These are phyloP conservation scores for Crithidia thermophila DNA, from an alignment of 208 protist genomes.

Conservation along the genomic window DNA sequence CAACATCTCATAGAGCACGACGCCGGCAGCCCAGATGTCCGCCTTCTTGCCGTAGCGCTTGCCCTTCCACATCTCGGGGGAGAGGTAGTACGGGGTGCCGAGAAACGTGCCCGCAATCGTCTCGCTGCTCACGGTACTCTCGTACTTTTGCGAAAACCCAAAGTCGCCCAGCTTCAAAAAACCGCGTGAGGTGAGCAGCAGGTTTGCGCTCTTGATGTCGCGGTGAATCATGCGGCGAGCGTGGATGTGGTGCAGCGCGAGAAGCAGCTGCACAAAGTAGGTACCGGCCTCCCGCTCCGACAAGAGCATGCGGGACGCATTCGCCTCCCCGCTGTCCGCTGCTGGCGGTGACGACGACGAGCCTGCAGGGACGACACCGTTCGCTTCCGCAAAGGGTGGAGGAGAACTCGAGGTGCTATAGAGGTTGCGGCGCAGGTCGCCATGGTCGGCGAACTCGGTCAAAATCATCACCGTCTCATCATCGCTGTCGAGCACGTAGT, in stretches of 20 bases:
- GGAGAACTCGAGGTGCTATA: conserved; percentile 18
- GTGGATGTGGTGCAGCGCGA: conserved; percentile 90
- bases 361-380: background rate
- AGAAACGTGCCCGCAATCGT: conserved; percentile 86
- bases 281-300: conserved; percentile 76
- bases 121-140: conserved; percentile 84
- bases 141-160: conserved; percentile 91
- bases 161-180: conserved; percentile 94
- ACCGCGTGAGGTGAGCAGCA: conserved; percentile 84
- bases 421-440: conserved; percentile 82
- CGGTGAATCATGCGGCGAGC: conserved; percentile 92
- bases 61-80: conserved; percentile 89
- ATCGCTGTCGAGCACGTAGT: conserved; percentile 79
- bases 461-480: conserved; percentile 84
- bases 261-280: conserved; percentile 80
- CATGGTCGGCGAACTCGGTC: conserved; percentile 89
- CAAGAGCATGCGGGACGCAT: conserved; percentile 31
- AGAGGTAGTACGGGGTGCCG: conserved; percentile 93
- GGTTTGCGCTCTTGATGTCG: conserved; percentile 91
- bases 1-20: conserved; percentile 88
- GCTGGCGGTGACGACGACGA: background rate
- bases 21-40: conserved; percentile 85
- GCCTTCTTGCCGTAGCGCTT: conserved; percentile 89
- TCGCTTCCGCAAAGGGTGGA: conserved; percentile 9
- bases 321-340: background rate